A percentile compares a stretch with the other conserved stretches of the same genome.
phyloP scores from a whole-genome alignment of 1,284 basidiomycete species.

The Chondrostereum purpureum region DNA sequence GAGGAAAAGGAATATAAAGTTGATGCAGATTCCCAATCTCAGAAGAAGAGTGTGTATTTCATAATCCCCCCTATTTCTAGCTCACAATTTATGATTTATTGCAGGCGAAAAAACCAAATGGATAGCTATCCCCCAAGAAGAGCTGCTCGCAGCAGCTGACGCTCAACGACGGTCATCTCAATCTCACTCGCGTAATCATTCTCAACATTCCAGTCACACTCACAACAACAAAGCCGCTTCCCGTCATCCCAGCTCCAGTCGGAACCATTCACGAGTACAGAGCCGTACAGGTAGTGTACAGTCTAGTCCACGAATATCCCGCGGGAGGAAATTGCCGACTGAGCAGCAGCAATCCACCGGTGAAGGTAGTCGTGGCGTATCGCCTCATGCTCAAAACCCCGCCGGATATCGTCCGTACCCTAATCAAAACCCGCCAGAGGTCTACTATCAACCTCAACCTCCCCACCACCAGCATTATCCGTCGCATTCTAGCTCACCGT shows the following conservation, averaged over 20 bases:
- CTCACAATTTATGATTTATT: neutral
- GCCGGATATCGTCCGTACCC: slow-evolving; percentile 2
- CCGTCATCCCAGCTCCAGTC: slow-evolving; percentile 20
- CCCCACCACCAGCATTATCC: neutral
- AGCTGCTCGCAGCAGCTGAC: slow-evolving; percentile 51
- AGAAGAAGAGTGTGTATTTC: slow-evolving; percentile 43
- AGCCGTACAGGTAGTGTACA: slow-evolving; percentile 25
- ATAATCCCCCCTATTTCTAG: slow-evolving; percentile 6
- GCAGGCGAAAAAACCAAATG: slow-evolving; percentile 55
- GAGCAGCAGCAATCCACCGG: slow-evolving; percentile 14
- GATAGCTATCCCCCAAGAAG: slow-evolving; percentile 49
- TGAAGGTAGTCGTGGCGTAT: neutral
- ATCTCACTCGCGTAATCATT: slow-evolving; percentile 5
- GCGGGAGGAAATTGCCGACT: slow-evolving; percentile 19
- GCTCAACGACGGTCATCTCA: slow-evolving; percentile 18
- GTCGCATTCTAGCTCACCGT: neutral
- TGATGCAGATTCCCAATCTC: slow-evolving; percentile 11
- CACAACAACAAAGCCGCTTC: slow-evolving; percentile 8
- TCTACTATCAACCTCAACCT: neutral
- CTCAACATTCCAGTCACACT: neutral
- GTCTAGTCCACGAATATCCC: slow-evolving; percentile 23
- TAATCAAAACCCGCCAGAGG: neutral
- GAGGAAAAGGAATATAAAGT: neutral
- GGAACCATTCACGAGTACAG: slow-evolving; percentile 20
- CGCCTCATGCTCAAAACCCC: slow-evolving; percentile 1